Evolutionary conservation across 192 early-diverging fungal species (phyloP).

Genomic region (Obelidium mucronatum): DNA sequence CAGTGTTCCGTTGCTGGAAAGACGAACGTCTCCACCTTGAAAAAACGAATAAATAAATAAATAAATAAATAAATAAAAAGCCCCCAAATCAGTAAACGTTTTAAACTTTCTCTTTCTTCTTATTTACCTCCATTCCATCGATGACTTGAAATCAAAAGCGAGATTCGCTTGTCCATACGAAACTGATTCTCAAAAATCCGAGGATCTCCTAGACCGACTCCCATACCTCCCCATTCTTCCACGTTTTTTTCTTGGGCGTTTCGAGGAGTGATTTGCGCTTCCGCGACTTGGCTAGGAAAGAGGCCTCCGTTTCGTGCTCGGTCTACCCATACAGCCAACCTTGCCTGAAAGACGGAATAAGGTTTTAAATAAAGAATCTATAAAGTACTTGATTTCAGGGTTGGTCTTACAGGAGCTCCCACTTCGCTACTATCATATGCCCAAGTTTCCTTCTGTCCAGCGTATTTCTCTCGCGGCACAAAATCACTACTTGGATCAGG

Average conservation of each 20-base stretch:
- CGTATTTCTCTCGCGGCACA: not conserved
- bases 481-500: not conserved
- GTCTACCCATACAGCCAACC: conserved; percentile 1
- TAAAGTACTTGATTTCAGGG: no score
- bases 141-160: conserved; percentile 13
- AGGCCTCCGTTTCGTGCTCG: conserved; percentile 1
- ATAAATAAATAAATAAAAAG: not conserved
- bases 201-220: conserved; percentile 10
- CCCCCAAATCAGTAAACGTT: no score
- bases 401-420: not conserved
- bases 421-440: not conserved
- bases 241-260: not conserved
- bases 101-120: no score
- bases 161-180: not conserved
- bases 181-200: not conserved
- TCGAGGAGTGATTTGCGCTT: not conserved
- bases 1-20: conserved; percentile 8
- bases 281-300: not conserved
- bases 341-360: not conserved
- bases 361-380: not conserved
- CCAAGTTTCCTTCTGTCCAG: not conserved
- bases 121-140: conserved; percentile 26
- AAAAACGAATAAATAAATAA: not conserved
- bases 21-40: conserved; percentile 15
- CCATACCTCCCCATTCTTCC: conserved; percentile 7